Evolutionary conservation across 2,329 filamentous ascomycete species (phyloP).

Genomic region (Aspergillus japonicus): DNA sequence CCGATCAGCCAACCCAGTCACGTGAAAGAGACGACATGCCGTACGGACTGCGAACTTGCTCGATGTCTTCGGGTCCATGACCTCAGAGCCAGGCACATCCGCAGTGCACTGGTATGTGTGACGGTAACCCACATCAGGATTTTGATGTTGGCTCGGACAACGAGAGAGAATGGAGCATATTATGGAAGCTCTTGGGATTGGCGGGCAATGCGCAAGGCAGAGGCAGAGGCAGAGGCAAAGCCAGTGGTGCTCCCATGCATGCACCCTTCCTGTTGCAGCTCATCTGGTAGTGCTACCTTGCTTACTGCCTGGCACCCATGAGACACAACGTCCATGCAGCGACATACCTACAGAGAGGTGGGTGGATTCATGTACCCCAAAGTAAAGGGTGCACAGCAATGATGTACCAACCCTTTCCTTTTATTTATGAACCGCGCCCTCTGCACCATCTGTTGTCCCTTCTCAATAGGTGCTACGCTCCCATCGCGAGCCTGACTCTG

Average conservation of each 20-base stretch:
- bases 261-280: too few species aligned
- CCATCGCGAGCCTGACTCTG: too few species aligned
- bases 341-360: too few species aligned
- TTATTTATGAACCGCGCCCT: too few species aligned
- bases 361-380: too few species aligned
- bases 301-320: not conserved
- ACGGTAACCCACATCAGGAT: not conserved
- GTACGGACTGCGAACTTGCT: not conserved
- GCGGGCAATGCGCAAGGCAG: not conserved
- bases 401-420: too few species aligned
- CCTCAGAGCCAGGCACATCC: not conserved
- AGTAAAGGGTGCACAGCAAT: too few species aligned
- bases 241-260: too few species aligned
- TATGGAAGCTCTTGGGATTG: not conserved
- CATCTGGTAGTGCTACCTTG: too few species aligned
- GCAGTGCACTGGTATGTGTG: not conserved
- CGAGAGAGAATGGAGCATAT: not conserved
- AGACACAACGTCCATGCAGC: too few species aligned
- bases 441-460: too few species aligned
- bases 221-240: not conserved
- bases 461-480: too few species aligned
- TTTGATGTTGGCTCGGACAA: not conserved
- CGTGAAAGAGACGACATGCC: not conserved
- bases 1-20: not conserved
- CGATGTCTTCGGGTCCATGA: not conserved